These are phyloP conservation scores for Hymenoscyphus fraxineus DNA, from an alignment of 2,329 filamentous ascomycete species.

Conservation along the genomic window DNA sequence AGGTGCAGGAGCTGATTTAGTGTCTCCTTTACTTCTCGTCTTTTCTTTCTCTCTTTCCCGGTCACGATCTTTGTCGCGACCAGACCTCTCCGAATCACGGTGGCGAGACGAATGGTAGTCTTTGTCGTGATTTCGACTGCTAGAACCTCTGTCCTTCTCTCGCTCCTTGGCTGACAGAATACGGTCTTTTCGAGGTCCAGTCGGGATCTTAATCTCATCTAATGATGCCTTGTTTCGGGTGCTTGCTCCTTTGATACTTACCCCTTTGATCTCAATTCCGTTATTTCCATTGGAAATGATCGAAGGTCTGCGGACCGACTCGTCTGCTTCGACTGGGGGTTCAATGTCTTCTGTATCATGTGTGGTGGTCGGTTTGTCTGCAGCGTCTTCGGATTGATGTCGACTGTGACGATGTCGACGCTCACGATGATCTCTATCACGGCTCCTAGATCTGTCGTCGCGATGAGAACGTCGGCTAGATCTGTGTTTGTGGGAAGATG, in stretches of 20 bases:
- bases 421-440: conserved; percentile 47
- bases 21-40: conserved; percentile 16
- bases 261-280: conserved; percentile 34
- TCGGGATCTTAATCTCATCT: conserved; percentile 30
- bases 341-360: conserved; percentile 11
- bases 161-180: conserved; percentile 30
- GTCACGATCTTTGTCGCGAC: conserved; percentile 39
- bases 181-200: conserved; percentile 31
- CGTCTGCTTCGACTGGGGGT: conserved; percentile 18
- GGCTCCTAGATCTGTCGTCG: conserved; percentile 40
- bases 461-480: conserved; percentile 51
- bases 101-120: conserved; percentile 41
- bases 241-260: conserved; percentile 34
- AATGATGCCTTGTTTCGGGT: conserved; percentile 23
- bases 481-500: conserved; percentile 37
- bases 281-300: conserved; percentile 21
- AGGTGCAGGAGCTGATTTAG: conserved; percentile 12
- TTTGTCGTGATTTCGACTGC: conserved; percentile 17
- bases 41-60: conserved; percentile 40
- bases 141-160: conserved; percentile 35
- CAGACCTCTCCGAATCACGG: conserved; percentile 35
- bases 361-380: conserved; percentile 15
- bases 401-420: conserved; percentile 33
- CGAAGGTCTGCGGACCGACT: conserved; percentile 22
- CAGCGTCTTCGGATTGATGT: conserved; percentile 24